Conservation (phyloP, 164 flowering plant species). For the Stephania cephalantha region DNA sequence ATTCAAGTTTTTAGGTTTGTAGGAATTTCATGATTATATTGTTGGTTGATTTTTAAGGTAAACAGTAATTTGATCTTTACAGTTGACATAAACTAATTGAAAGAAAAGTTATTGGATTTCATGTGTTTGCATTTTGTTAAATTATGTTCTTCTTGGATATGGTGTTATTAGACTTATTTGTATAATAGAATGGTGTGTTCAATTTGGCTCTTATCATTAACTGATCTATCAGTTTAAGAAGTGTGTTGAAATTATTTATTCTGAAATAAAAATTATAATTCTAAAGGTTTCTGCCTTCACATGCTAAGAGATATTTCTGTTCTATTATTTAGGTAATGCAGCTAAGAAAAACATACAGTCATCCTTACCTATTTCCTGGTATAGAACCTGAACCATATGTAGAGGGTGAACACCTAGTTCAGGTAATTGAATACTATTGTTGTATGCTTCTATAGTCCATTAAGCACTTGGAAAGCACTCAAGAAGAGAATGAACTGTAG, state of each 20-base stretch:
- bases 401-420: conserved; percentile 94
- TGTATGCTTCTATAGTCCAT: neutral
- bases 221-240: neutral
- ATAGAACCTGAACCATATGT: conserved; percentile 96
- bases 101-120: no score
- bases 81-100: no score
- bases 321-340: conserved; percentile 66
- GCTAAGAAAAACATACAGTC: conserved; percentile 88
- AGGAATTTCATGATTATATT: neutral
- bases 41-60: neutral
- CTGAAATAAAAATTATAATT: neutral
- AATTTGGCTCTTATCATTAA: neutral
- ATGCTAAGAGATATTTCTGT: conserved; percentile 5
- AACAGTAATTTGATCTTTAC: no score
- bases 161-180: neutral
- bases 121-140: no score
- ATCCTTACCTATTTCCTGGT: conserved; percentile 93
- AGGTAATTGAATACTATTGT: conserved; percentile 36
- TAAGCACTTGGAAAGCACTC: neutral
- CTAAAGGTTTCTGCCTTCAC: neutral
- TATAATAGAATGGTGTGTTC: neutral
- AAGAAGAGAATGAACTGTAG: neutral
- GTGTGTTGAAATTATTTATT: neutral
- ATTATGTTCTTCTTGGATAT: neutral
- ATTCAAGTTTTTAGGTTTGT: neutral